Evolutionary conservation across 306 rosid genomes (phyloP).

Genomic region (Citrullus colocynthis): DNA sequence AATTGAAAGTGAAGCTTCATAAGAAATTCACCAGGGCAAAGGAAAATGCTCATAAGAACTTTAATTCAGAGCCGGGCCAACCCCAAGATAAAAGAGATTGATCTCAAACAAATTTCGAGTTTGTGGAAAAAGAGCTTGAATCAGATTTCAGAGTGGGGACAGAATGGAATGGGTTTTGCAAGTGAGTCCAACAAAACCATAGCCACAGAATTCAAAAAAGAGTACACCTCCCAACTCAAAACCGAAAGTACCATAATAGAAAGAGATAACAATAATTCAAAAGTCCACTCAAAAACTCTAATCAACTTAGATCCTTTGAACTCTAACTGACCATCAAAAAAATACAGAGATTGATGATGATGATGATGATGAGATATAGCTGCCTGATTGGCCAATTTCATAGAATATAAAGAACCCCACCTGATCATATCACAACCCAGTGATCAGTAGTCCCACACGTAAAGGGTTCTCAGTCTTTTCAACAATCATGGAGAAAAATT

Average conservation of each 20-base stretch:
- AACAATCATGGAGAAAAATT: neutral
- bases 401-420: neutral
- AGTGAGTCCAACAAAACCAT: slow-evolving; percentile 5
- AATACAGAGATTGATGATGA: neutral
- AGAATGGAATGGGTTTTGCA: neutral
- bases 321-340: neutral
- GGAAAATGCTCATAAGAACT: neutral
- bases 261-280: slow-evolving; percentile 10
- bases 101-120: neutral
- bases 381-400: neutral
- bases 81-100: slow-evolving; percentile 8
- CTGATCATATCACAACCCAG: slow-evolving; percentile 4
- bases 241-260: neutral
- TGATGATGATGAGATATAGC: neutral
- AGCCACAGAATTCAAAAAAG: slow-evolving; percentile 3
- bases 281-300: neutral
- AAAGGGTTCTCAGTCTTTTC: slow-evolving; percentile 1
- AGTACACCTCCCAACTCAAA: neutral
- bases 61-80: neutral
- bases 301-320: neutral
- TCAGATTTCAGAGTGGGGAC: slow-evolving; percentile 1
- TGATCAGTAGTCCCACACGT: slow-evolving; percentile 1
- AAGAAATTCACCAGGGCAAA: neutral
- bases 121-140: slow-evolving; percentile 3
- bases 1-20: neutral